Base-by-base conservation (phyloP, 495 filamentous ascomycete species). In the Cenococcum geophilum region DNA sequence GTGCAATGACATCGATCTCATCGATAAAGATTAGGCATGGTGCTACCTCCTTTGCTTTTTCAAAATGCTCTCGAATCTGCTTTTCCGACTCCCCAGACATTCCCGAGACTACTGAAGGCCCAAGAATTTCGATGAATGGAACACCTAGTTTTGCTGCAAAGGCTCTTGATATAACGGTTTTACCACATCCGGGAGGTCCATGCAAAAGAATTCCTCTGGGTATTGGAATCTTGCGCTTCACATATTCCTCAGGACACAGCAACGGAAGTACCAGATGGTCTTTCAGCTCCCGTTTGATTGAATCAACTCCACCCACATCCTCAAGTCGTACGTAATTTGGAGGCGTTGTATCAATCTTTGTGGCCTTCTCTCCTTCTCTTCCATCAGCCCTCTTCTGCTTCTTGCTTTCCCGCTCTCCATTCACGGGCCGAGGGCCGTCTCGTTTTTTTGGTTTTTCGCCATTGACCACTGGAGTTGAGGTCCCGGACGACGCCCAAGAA, bases 31-130 rank as follows among this genome's bases (percentile, higher is more conserved):
- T 82, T 4, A 98, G 76, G 70, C 92, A 96, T 1, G 93, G 93
- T 1, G 93, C 93, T 57, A 92, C 80, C 57, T 83, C 82, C 71
- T 88, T 89, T 0, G 93, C 93, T 70, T 95, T 89, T 21, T 96
- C 85, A 65, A 97, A 97, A 58, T 91, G 79, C 58, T 97, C 92
- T 34, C 92, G 80, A 52, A 98, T 83, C 58, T 91, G 91, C 77
- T 95, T 95, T 74, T 98, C 93, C 0, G 90, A 96, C 68, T 97
- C 92, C 64, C 92, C 92, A 16, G 91, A 96, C 87, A 96, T 96
- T 1, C 93, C 92, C 18, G 89, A 90, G 0, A 97, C 86, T 18
- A 97, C 80, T 0, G 90, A 92, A 11, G 93, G 91, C 0, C 90
- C 93, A 1, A 89, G 90, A 14, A 97, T 85, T 1, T 91, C 83